A percentile compares a stretch with the other conserved stretches of the same genome.
Conservation (phyloP, 179 eudicot species). For the Amaranthus tricolor region DNA sequence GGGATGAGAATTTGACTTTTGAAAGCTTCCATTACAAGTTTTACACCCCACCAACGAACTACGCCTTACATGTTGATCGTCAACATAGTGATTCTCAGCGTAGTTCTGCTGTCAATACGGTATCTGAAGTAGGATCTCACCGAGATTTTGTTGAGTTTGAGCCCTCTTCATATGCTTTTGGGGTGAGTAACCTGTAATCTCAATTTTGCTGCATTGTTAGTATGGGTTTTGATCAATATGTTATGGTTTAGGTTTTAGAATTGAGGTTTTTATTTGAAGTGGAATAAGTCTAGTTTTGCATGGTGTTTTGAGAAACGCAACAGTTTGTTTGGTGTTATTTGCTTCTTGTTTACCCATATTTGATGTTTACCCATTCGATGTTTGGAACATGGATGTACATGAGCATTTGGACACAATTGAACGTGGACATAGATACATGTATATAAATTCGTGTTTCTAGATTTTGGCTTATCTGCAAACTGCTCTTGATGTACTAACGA, state of each 20-base stretch:
- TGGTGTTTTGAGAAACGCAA: background rate
- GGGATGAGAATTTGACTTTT: background rate
- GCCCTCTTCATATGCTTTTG: constrained; percentile 30
- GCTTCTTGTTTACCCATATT: too few relatives aligned
- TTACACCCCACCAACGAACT: background rate
- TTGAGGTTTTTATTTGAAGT: background rate
- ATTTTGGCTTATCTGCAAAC: too few relatives aligned
- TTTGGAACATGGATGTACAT: too few relatives aligned
- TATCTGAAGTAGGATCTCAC: constrained; percentile 37
- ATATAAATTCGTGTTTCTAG: too few relatives aligned
- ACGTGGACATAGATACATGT: too few relatives aligned
- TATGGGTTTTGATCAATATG: background rate
- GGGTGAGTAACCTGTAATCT: constrained; percentile 25
- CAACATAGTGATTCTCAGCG: constrained; percentile 23
- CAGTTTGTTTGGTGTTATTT: too few relatives aligned
- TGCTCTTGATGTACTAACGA: too few relatives aligned
- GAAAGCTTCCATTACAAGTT: constrained; percentile 26
- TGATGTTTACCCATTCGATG: too few relatives aligned
- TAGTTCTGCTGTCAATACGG: constrained; percentile 24
- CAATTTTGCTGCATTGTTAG: background rate
- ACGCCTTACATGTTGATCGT: constrained; percentile 19
- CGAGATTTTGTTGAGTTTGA: constrained; percentile 40
- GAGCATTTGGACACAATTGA: too few relatives aligned
- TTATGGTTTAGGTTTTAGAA: background rate
- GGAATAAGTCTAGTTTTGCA: background rate